Evolutionary conservation across 768 basidiomycete species (phyloP).

Genomic region (Mycena haematopus): DNA sequence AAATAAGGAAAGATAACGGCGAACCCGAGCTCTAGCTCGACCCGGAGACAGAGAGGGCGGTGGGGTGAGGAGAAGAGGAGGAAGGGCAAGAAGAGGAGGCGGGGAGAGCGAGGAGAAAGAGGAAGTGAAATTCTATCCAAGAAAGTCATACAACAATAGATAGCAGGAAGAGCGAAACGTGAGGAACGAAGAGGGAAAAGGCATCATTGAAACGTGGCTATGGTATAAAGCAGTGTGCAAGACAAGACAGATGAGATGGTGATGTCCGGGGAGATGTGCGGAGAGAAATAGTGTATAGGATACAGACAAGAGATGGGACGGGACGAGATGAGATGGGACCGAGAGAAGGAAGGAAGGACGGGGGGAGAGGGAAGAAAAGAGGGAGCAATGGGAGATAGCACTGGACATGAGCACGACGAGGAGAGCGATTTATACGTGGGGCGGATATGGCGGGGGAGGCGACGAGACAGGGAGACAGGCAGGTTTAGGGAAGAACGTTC

Average conservation of each 20-base stretch:
- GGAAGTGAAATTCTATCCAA: no score
- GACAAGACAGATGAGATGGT: no score
- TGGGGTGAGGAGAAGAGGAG: no score
- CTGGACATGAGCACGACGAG: not conserved
- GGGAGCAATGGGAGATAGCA: not conserved
- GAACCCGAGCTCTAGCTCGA: no score
- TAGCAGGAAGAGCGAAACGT: not conserved
- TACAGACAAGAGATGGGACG: not conserved
- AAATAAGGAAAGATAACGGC: no score
- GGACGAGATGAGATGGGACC: not conserved
- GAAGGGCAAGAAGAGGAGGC: no score
- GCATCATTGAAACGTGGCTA: no score
- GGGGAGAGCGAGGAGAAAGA: no score
- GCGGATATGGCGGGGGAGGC: not conserved
- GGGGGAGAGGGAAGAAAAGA: not conserved
- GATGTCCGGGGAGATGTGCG: constrained; percentile 6
- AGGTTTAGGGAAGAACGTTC: not conserved
- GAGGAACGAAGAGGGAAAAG: no score
- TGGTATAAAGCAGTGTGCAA: not conserved
- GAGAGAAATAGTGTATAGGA: not conserved
- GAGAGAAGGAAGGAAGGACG: not conserved
- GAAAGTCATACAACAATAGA: not conserved
- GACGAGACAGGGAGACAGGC: not conserved
- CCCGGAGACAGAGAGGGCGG: no score
- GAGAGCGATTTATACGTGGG: not conserved